Evolutionary conservation across 176 grass and related monocot genomes (phyloP), one percentile per base, ranked within the genome.

Genomic region (Lolium perenne): DNA sequence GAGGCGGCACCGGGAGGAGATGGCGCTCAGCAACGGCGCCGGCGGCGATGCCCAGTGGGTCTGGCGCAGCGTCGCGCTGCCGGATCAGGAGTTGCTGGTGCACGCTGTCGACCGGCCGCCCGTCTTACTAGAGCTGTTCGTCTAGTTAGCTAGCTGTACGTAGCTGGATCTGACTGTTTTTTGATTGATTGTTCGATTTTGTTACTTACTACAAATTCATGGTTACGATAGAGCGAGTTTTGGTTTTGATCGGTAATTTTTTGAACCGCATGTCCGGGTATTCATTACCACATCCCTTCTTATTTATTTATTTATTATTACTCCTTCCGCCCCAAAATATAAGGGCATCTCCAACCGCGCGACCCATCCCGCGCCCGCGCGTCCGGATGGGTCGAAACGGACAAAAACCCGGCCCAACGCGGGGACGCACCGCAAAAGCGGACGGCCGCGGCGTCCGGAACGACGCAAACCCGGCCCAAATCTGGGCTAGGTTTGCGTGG

Each of bases 1-100:
- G 93, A 17, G 93, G 50, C 45, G 90, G 26, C 93, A 95, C 74
- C 78, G 83, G 38, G 87, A 85, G 57, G 80, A 82, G 79, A 60
- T 60, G n/a, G n/a, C 58, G 3, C 60, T 23, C 20, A 22, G 11
- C 11, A 12, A 14, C 7, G 66, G 16, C 16, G 35, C 74, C 59
- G 62, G 38, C 2, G 57, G n/a, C 8, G 20, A 74, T 80, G 62
- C 15, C 13, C 62, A 5, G 25, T 65, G 62, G 61, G 25, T 65
- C n/a, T 35, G 1, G 2, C 32, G 32, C 32, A 35, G 32, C 32
- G 32, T 67, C 47, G 20, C 59, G 10, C 74, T 61, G 16, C 21
- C 25, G 16, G 57, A 51, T 22, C 80, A 67, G 59, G 86, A 10
- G 57, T 1, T 14, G 48, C 1, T 1, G 54, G 29, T 15, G 25